Evolutionary conservation across 2,329 filamentous ascomycete species (phyloP).

Genomic region (Drechmeria coniospora): DNA sequence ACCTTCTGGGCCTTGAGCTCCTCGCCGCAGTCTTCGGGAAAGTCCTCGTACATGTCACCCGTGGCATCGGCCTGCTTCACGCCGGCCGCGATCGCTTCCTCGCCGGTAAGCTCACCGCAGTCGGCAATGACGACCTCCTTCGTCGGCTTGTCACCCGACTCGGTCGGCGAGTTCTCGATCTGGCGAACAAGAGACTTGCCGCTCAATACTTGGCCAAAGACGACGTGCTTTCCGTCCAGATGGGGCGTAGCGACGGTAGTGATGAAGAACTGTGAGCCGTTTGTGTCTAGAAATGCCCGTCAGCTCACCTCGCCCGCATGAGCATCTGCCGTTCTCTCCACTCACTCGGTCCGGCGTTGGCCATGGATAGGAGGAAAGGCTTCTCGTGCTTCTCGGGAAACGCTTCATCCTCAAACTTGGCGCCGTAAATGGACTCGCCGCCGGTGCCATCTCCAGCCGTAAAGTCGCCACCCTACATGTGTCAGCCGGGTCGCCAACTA

Average conservation of each 20-base stretch:
- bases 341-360: slow-evolving; percentile 82
- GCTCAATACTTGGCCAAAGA: slow-evolving; percentile 86
- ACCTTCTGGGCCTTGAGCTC: slow-evolving; percentile 51
- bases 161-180: slow-evolving; percentile 70
- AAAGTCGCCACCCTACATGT: slow-evolving; percentile 88
- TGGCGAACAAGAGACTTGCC: slow-evolving; percentile 85
- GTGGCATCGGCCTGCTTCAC: slow-evolving; percentile 61
- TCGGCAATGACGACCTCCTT: slow-evolving; percentile 61
- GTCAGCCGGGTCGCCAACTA: neutral
- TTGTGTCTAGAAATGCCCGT: slow-evolving; percentile 46
- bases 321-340: slow-evolving; percentile 3
- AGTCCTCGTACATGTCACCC: slow-evolving; percentile 90
- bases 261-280: slow-evolving; percentile 96
- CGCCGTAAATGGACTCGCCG: slow-evolving; percentile 92
- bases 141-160: slow-evolving; percentile 60
- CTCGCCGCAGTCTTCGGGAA: slow-evolving; percentile 64
- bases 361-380: slow-evolving; percentile 92
- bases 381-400: slow-evolving; percentile 84
- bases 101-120: slow-evolving; percentile 71
- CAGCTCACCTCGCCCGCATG: slow-evolving; percentile 1
- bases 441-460: slow-evolving; percentile 88
- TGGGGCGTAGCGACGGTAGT: slow-evolving; percentile 93
- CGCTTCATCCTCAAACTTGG: slow-evolving; percentile 95
- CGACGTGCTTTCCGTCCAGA: slow-evolving; percentile 90
- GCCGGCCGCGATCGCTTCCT: slow-evolving; percentile 50